phyloP scores from a whole-genome alignment of 257 asterid genomes.

The Salvia splendens region DNA sequence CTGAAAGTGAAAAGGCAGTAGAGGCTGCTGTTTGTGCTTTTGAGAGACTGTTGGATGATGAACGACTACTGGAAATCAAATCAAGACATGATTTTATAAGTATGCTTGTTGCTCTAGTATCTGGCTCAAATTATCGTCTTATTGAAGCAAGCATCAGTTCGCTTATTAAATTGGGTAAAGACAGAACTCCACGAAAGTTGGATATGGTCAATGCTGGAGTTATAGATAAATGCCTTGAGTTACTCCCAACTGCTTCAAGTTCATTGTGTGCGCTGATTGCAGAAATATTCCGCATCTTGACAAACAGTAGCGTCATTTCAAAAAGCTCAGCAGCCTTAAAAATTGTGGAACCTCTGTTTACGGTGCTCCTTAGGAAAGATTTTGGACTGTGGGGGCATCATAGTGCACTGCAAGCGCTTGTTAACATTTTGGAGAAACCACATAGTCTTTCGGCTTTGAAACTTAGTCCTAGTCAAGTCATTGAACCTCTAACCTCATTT shows the following conservation, averaged over 20 bases:
- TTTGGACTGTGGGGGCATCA: conserved; percentile 84
- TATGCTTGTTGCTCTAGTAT: conserved; percentile 65
- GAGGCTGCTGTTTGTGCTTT: conserved; percentile 82
- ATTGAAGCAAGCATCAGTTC: conserved; percentile 81
- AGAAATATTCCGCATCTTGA: conserved; percentile 86
- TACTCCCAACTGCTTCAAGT: conserved; percentile 70
- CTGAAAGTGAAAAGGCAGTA: conserved; percentile 56
- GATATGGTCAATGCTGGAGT: conserved; percentile 88
- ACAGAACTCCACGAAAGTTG: conserved; percentile 80
- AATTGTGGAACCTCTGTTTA: conserved; percentile 79
- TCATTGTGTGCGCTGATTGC: conserved; percentile 73
- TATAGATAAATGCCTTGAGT: conserved; percentile 72
- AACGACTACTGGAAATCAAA: conserved; percentile 62
- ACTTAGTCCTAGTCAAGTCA: conserved; percentile 75
- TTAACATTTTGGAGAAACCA: conserved; percentile 88
- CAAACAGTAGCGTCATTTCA: conserved; percentile 79
- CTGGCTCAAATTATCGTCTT: conserved; percentile 68
- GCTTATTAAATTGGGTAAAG: conserved; percentile 82
- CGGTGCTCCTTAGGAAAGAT: conserved; percentile 67
- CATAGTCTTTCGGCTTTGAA: conserved; percentile 63
- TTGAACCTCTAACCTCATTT: conserved; percentile 70
- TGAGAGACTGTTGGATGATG: conserved; percentile 77
- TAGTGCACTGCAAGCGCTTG: conserved; percentile 87
- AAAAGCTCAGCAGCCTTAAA: conserved; percentile 63
- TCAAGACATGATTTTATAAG: conserved; percentile 60